Percentiles rank a stretch among this genome's conserved stretches.
These are phyloP conservation scores for Saturnispora mendoncae DNA, from an alignment of 805 yeast genomes.

Conservation along the genomic window DNA sequence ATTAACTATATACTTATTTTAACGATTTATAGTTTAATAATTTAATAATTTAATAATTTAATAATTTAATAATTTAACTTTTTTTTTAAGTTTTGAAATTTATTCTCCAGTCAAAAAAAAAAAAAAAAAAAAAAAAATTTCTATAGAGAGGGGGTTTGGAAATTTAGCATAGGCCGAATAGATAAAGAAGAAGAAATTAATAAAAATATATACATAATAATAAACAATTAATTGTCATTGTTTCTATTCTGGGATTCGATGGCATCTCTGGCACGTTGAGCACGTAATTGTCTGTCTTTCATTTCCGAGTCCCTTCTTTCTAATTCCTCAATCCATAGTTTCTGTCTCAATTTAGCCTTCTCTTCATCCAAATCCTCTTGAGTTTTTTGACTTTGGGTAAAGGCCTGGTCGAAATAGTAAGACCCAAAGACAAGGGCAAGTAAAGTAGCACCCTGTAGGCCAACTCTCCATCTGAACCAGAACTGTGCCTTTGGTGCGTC, in stretches of 20 bases:
- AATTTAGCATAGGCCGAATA: too few species aligned
- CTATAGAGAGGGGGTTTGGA: too few species aligned
- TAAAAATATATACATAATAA: too few species aligned
- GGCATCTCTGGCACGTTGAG: constrained; percentile 46
- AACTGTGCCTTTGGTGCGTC: constrained; percentile 68
- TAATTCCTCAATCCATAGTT: constrained; percentile 80
- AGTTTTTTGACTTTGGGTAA: constrained; percentile 33
- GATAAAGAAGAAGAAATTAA: too few species aligned
- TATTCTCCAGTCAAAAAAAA: too few species aligned
- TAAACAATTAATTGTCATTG: neutral
- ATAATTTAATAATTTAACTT: too few species aligned
- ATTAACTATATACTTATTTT: too few species aligned
- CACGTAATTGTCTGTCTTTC: constrained; percentile 57
- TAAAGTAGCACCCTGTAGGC: constrained; percentile 73
- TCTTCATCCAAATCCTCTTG: constrained; percentile 60
- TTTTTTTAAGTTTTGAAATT: too few species aligned
- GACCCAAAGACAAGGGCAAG: constrained; percentile 81
- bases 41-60: too few species aligned
- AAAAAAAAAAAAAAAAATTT: too few species aligned
- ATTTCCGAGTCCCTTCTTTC: constrained; percentile 77
- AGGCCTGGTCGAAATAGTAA: constrained; percentile 48
- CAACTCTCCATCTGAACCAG: constrained; percentile 87
- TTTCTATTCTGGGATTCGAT: neutral
- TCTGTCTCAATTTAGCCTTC: constrained; percentile 80
- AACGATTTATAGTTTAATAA: too few species aligned